phyloP scores from a whole-genome alignment of 495 filamentous ascomycete species.

The Aspergillus hancockii region DNA sequence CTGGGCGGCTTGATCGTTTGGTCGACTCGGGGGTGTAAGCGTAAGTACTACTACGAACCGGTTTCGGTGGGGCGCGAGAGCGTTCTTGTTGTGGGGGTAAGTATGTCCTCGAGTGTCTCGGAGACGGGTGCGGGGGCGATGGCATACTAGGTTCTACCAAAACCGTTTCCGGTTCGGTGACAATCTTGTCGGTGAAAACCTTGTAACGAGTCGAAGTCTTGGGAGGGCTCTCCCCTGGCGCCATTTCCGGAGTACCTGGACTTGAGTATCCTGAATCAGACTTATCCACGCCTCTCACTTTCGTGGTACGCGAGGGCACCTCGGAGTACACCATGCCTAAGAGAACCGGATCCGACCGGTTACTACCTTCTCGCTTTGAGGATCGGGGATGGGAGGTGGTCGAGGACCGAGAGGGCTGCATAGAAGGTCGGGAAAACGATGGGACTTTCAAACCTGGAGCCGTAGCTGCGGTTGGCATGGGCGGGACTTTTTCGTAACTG shows the following conservation, averaged over 20 bases:
- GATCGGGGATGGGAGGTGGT: constrained; percentile 29
- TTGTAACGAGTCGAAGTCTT: constrained; percentile 40
- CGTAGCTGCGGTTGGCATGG: constrained; percentile 36
- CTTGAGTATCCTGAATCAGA: constrained; percentile 52
- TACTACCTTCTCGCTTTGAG: constrained; percentile 28
- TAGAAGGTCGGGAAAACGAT: constrained; percentile 27
- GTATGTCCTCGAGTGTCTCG: constrained; percentile 19
- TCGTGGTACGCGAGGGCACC: constrained; percentile 35
- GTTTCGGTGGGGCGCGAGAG: constrained; percentile 8
- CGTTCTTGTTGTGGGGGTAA: constrained; percentile 22
- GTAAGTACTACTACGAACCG: constrained; percentile 23
- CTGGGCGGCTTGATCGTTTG: constrained; percentile 5
- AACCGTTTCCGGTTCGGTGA: constrained; percentile 27
- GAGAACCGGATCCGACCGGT: constrained; percentile 25
- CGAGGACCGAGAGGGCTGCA: constrained; percentile 34
- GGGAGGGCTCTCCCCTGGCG: constrained; percentile 26
- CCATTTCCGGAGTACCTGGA: constrained; percentile 42
- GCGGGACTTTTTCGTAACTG: constrained; percentile 24
- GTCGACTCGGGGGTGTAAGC: constrained; percentile 18
- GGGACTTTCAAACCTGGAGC: constrained; percentile 25
- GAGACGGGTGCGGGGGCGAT: constrained; percentile 24
- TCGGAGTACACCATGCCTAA: constrained; percentile 26
- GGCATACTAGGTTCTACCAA: constrained; percentile 35
- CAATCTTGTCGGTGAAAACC: constrained; percentile 26
- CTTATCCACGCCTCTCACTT: constrained; percentile 31